A percentile compares a stretch with the other conserved stretches of the same genome.
Conservation (phyloP, 139 green algal species). For the Eudorina sp. region DNA sequence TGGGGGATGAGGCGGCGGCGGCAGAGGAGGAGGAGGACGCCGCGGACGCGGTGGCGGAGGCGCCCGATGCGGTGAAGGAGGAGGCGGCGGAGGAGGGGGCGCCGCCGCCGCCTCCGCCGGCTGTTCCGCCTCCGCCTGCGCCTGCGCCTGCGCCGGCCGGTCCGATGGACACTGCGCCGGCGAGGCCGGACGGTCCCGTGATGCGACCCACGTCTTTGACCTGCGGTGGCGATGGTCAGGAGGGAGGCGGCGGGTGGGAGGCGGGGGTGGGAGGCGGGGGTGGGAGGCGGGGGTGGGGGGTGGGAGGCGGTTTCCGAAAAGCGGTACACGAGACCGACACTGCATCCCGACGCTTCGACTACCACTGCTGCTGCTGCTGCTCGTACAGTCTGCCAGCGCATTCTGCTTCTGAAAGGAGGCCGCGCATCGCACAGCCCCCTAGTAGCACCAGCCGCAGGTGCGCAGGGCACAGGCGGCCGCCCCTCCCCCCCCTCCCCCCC, state of each 20-base stretch:
- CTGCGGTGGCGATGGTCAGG: neutral
- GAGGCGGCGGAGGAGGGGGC: neutral
- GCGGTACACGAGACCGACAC: too few species aligned
- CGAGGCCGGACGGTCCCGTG: neutral
- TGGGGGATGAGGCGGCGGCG: neutral
- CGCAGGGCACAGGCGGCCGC: neutral
- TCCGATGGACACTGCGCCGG: too few species aligned
- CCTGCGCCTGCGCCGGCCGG: too few species aligned
- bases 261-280: neutral
- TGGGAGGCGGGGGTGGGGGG: neutral
- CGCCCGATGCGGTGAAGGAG: neutral
- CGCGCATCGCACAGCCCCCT: too few species aligned
- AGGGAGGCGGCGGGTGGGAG: neutral
- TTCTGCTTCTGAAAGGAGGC: too few species aligned
- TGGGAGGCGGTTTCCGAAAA: neutral
- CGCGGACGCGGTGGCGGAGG: neutral
- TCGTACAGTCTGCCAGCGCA: too few species aligned
- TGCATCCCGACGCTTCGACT: too few species aligned
- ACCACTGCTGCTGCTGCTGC: too few species aligned
- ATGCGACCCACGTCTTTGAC: constrained; percentile 41
- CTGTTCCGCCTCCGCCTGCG: too few species aligned
- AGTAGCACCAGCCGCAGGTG: too few species aligned
- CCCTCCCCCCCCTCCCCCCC: neutral
- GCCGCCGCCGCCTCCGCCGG: too few species aligned
- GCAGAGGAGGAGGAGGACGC: neutral